Base-by-base conservation (phyloP, 495 filamentous ascomycete genomes). In the Cercophora sp. region DNA sequence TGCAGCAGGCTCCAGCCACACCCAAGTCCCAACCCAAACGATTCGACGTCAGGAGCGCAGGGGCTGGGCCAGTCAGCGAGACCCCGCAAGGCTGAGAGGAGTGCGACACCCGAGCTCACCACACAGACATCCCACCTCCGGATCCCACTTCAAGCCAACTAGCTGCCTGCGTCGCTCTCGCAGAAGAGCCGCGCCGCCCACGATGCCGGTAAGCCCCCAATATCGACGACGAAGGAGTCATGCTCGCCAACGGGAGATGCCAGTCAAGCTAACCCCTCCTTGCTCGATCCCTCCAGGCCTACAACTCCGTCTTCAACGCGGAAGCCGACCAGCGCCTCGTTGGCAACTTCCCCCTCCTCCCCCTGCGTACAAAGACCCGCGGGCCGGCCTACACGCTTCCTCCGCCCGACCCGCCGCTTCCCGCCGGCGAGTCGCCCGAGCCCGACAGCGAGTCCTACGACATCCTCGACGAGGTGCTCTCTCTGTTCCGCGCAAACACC, bases 401-500 rank as follows among this genome's bases (percentile, higher is more conserved):
- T 1, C 60, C 68, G 52, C 66, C 72, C 42, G 69, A 68, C 57
- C 79, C 86, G 51, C 73, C 85, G 8, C 81, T 96, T 16, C 79
- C 88, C 11, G 69, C 86, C 39, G 74, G 76, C 69, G 76, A 81
- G 60, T 83, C 85, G 50, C 83, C 96, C 56, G 85, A 95, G 68
- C 82, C 88, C 29, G 86, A 91, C 64, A 84, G 80, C 68, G 87
- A 93, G 65, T 86, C 84, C 56, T 97, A 97, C 75, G 93, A 98
- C 77, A 85, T 91, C 48, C 79, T 96, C 8, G 93, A 98, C 71
- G 93, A 98, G 72, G 85, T 91, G 24, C 80, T 98, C 42, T 84
- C 82, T 2, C 82, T 96, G 24, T 98, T 96, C 81, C 88, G 93
- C 45, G 92, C 94, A 67, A 97, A 98, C 76, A 96, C 93, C 34